Percentiles rank a stretch among this genome's conserved stretches.
Conservation (phyloP, 2,329 filamentous ascomycete species). For the Talaromyces sp. region DNA sequence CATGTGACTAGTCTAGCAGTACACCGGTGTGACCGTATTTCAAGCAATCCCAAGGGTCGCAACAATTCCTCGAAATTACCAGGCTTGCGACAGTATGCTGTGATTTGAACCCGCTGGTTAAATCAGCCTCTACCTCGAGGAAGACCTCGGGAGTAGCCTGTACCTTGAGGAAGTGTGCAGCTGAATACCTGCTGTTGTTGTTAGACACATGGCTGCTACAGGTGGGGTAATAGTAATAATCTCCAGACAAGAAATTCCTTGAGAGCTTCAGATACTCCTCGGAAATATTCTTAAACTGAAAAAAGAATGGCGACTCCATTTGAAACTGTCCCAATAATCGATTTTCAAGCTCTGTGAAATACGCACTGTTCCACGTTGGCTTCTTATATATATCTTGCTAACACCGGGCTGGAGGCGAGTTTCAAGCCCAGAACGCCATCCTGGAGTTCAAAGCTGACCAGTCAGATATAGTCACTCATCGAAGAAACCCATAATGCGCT, state of each 20-base stretch:
- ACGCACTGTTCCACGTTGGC: constrained; percentile 33
- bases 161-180: no score
- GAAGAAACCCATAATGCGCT: constrained; percentile 18
- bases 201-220: no score
- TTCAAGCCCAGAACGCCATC: constrained; percentile 11
- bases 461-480: constrained; percentile 14
- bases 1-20: no score
- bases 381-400: constrained; percentile 35
- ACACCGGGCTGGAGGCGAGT: constrained; percentile 31
- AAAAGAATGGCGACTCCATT: neutral
- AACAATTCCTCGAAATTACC: no score
- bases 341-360: constrained; percentile 27
- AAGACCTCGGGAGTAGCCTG: no score
- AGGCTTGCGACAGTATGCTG: no score
- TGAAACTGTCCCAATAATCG: constrained; percentile 15
- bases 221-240: neutral
- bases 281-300: neutral
- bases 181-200: no score
- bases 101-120: no score
- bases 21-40: no score
- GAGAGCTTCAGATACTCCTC: neutral
- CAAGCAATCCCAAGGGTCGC: no score
- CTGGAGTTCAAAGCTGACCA: neutral
- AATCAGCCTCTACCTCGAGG: no score
- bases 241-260: neutral